Percentiles rank a stretch among this genome's conserved stretches.
Conservation (phyloP, 2,329 filamentous ascomycete genomes). For the Emergomyces pasteurianus region DNA sequence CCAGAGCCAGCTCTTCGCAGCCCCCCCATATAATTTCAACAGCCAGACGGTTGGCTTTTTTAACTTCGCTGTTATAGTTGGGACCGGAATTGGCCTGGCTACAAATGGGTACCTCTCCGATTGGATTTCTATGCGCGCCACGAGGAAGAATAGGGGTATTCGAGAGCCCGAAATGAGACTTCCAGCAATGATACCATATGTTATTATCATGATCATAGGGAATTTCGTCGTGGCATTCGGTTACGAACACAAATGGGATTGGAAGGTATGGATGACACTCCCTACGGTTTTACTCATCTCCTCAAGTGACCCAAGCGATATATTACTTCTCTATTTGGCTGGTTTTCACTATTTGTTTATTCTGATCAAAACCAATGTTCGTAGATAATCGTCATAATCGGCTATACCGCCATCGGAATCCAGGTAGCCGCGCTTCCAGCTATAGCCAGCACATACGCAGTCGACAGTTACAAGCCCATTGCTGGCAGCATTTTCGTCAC, state of each 20-base stretch:
- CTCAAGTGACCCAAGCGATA: background rate
- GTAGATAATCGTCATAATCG: constrained; percentile 42
- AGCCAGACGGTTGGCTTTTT: constrained; percentile 42
- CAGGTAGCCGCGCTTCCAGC: constrained; percentile 49
- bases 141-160: constrained; percentile 42
- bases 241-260: constrained; percentile 42
- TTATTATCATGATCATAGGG: constrained; percentile 45
- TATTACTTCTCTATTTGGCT: background rate
- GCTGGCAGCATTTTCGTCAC: constrained; percentile 48
- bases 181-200: constrained; percentile 45
- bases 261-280: constrained; percentile 32
- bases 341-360: background rate
- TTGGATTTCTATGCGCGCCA: constrained; percentile 45
- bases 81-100: constrained; percentile 42
- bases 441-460: constrained; percentile 46
- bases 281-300: background rate
- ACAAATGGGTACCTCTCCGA: constrained; percentile 46
- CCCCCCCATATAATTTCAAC: constrained; percentile 44
- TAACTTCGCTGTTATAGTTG: constrained; percentile 46
- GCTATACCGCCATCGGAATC: constrained; percentile 44
- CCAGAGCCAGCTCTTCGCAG: constrained; percentile 42
- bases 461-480: constrained; percentile 54
- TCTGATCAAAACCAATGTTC: background rate
- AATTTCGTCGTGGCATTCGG: constrained; percentile 46
- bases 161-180: constrained; percentile 49